Conservation (phyloP, 2,329 filamentous ascomycete species). For the Neofusicoccum cordaticola region DNA sequence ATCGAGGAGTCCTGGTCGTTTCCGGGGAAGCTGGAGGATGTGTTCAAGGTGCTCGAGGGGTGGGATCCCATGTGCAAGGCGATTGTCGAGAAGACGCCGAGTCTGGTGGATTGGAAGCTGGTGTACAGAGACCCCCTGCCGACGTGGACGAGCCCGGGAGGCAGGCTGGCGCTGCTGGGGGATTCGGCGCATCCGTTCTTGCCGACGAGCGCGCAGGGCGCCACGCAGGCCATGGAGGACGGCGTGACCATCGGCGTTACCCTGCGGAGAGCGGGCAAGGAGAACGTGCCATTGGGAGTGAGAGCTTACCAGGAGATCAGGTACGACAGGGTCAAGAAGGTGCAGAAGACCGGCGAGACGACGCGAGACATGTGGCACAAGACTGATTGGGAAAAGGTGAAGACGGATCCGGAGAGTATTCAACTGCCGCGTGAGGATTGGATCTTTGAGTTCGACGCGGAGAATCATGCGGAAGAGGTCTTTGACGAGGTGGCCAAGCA, state of each 20-base stretch:
- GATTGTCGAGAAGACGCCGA: slow-evolving; percentile 41
- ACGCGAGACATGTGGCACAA: slow-evolving; percentile 24
- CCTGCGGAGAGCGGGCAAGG: slow-evolving; percentile 15
- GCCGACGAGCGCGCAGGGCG: slow-evolving; percentile 17
- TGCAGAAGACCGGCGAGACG: slow-evolving; percentile 19
- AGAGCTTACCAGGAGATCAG: slow-evolving; percentile 12
- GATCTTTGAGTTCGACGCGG: slow-evolving; percentile 4
- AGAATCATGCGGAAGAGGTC: slow-evolving; percentile 9
- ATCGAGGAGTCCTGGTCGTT: slow-evolving; percentile 38
- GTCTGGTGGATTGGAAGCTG: slow-evolving; percentile 19
- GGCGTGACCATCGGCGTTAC: slow-evolving; percentile 14
- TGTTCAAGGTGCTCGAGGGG: slow-evolving; percentile 31
- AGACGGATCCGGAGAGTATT: neutral
- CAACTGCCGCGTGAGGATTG: slow-evolving; percentile 7
- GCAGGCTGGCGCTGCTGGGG: slow-evolving; percentile 14
- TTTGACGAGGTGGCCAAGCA: slow-evolving; percentile 27
- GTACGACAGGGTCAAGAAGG: slow-evolving; percentile 20
- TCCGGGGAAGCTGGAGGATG: slow-evolving; percentile 33
- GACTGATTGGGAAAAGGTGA: slow-evolving; percentile 21
- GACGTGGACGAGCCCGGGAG: slow-evolving; percentile 9
- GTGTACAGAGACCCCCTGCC: slow-evolving; percentile 19
- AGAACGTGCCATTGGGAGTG: neutral
- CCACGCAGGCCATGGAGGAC: slow-evolving; percentile 20
- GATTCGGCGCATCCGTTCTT: slow-evolving; percentile 20
- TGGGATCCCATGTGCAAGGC: slow-evolving; percentile 46